Conservation (phyloP, 2,329 filamentous ascomycete genomes). For the Alternaria ventricosa region DNA sequence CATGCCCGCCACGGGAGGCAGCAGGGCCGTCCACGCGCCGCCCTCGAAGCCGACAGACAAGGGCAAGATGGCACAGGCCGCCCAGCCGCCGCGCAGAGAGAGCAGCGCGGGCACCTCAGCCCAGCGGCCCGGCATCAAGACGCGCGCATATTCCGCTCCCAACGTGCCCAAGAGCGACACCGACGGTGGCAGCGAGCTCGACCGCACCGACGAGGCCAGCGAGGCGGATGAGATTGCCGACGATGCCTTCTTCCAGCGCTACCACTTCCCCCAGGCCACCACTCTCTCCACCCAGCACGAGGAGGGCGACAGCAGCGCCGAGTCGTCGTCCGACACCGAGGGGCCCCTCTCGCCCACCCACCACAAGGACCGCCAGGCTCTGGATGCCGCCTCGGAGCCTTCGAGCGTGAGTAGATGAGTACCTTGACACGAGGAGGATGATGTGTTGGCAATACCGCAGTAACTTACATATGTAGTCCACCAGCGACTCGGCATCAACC, state of each 20-base stretch:
- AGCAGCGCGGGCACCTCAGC: slow-evolving; percentile 16
- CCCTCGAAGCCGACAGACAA: slow-evolving; percentile 30
- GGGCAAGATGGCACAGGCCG: slow-evolving; percentile 34
- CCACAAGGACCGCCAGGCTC: slow-evolving; percentile 32
- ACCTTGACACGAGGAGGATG: background rate
- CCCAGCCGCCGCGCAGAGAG: slow-evolving; percentile 29
- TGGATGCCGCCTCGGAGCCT: slow-evolving; percentile 26
- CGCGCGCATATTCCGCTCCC: slow-evolving; percentile 48
- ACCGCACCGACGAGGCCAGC: slow-evolving; percentile 66
- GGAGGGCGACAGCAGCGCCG: slow-evolving; percentile 33
- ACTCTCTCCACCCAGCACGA: background rate
- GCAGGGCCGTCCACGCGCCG: slow-evolving; percentile 16
- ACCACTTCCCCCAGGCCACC: slow-evolving; percentile 43
- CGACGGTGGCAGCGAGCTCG: slow-evolving; percentile 25
- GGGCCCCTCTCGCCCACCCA: slow-evolving; percentile 47
- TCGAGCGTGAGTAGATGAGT: slow-evolving; percentile 37
- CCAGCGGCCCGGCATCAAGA: slow-evolving; percentile 42
- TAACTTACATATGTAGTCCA: slow-evolving; percentile 23
- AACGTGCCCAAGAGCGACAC: slow-evolving; percentile 37
- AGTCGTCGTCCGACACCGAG: slow-evolving; percentile 47
- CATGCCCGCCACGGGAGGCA: slow-evolving; percentile 27
- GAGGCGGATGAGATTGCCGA: slow-evolving; percentile 47
- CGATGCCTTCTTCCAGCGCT: slow-evolving; percentile 53
- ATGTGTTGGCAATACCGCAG: background rate
- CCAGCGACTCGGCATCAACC: slow-evolving; percentile 37